Evolutionary conservation across 495 filamentous ascomycete genomes (phyloP).

Genomic region (Emericellopsis terricola): DNA sequence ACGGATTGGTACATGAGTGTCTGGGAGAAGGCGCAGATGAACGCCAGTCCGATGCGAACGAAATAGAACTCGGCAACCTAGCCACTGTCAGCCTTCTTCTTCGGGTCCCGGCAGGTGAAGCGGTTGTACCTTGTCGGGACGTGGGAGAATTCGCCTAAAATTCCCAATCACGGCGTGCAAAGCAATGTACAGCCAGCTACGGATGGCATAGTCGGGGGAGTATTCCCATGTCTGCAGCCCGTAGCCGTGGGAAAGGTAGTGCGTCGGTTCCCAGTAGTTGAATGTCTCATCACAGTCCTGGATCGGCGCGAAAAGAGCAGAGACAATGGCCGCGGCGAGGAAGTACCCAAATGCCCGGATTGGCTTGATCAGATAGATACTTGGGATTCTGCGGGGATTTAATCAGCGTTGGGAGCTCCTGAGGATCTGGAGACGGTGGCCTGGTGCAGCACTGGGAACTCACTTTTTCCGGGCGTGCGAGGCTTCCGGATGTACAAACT

Average conservation of each 20-base stretch:
- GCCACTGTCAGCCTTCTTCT: too few species aligned
- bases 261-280: constrained; percentile 97
- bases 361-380: constrained; percentile 47
- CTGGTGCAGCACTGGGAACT: too few species aligned
- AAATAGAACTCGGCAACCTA: constrained; percentile 70
- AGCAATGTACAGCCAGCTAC: constrained; percentile 88
- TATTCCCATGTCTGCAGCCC: constrained; percentile 99
- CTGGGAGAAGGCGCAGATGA: constrained; percentile 63
- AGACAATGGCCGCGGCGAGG: constrained; percentile 48
- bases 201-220: constrained; percentile 85
- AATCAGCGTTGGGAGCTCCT: too few species aligned
- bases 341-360: constrained; percentile 65
- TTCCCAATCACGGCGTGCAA: constrained; percentile 61
- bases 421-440: too few species aligned
- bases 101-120: too few species aligned
- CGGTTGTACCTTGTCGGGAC: constrained; percentile 28
- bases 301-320: constrained; percentile 76
- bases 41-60: constrained; percentile 54
- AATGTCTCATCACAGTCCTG: constrained; percentile 98
- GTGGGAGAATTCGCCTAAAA: constrained; percentile 41
- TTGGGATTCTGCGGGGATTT: constrained; percentile 18
- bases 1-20: constrained; percentile 62
- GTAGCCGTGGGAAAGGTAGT: constrained; percentile 85
- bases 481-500: constrained; percentile 23
- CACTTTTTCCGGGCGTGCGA: constrained; percentile 29